A percentile compares a stretch with the other conserved stretches of the same genome.
These are phyloP conservation scores for Avena atlantica DNA, from an alignment of 176 grass and related monocot species.

Conservation along the genomic window DNA sequence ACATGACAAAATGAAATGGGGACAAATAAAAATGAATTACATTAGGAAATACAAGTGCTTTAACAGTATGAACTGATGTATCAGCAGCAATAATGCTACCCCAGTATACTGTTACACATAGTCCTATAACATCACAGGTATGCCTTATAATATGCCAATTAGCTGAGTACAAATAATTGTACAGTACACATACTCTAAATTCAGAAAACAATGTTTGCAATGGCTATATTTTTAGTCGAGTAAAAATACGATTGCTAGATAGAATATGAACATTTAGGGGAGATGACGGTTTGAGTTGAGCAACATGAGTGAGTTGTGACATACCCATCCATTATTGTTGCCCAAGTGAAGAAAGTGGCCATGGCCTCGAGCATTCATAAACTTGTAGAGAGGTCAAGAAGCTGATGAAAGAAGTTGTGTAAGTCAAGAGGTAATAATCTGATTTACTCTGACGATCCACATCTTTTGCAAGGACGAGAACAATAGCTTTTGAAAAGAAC, in stretches of 20 bases:
- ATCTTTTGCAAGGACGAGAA: neutral
- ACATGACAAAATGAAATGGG: no score
- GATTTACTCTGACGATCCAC: neutral
- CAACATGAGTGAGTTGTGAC: slow-evolving; percentile 25
- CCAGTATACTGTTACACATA: no score
- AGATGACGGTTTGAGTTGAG: neutral
- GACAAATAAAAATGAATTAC: no score
- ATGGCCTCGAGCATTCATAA: slow-evolving; percentile 76
- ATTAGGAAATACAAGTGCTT: no score
- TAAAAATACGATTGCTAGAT: neutral
- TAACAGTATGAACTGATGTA: no score
- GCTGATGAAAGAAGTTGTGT: slow-evolving; percentile 45
- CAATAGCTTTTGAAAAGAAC: neutral
- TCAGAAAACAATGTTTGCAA: no score
- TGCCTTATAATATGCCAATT: no score
- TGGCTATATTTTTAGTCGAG: neutral
- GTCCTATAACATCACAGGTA: no score
- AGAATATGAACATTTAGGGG: neutral
- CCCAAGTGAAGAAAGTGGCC: slow-evolving; percentile 90
- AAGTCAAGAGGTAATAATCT: slow-evolving; percentile 7
- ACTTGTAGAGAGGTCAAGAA: slow-evolving; percentile 81
- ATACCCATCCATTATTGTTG: slow-evolving; percentile 62
- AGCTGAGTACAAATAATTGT: no score
- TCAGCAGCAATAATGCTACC: no score
- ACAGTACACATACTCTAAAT: no score